These are phyloP conservation scores for Nannochloropsis gaditana DNA, from an alignment of 108 stramenopile genomes.

Conservation along the genomic window DNA sequence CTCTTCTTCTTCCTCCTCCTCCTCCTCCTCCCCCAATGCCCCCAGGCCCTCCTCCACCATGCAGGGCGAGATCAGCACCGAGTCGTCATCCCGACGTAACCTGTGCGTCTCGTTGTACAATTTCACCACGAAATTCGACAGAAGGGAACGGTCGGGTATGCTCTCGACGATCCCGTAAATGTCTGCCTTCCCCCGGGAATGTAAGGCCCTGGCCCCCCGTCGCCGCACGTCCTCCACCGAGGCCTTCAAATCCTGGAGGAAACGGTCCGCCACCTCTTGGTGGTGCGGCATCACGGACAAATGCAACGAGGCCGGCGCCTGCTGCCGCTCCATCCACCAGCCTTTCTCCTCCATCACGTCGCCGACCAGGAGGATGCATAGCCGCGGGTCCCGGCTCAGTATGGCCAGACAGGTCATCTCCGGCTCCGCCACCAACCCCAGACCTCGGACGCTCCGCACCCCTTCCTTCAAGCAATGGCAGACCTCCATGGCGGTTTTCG, in stretches of 20 bases:
- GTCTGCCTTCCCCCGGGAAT: slow-evolving; percentile 61
- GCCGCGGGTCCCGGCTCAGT: slow-evolving; percentile 58
- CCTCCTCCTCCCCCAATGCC: neutral
- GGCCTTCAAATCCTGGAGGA: slow-evolving; percentile 60
- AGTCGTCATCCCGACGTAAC: neutral
- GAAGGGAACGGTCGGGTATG: slow-evolving; percentile 44
- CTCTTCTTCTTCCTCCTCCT: neutral
- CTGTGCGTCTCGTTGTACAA: neutral
- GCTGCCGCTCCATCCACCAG: slow-evolving; percentile 71
- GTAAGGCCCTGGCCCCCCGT: neutral
- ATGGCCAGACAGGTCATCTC: slow-evolving; percentile 62
- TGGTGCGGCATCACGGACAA: slow-evolving; percentile 66
- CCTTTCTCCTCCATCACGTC: slow-evolving; percentile 63
- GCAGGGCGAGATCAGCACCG: neutral
- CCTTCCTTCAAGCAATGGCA: neutral
- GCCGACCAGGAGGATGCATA: slow-evolving; percentile 10
- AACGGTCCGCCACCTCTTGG: slow-evolving; percentile 46
- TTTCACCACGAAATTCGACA: neutral
- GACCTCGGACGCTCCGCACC: neutral
- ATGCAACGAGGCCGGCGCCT: slow-evolving; percentile 68
- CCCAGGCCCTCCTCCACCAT: neutral
- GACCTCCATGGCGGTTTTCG: neutral
- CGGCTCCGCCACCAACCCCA: slow-evolving; percentile 43
- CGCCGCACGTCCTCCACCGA: slow-evolving; percentile 42
- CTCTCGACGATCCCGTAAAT: slow-evolving; percentile 63